These are phyloP conservation scores for Irpex sp. DNA, from an alignment of 1,284 basidiomycete genomes.

Conservation along the genomic window DNA sequence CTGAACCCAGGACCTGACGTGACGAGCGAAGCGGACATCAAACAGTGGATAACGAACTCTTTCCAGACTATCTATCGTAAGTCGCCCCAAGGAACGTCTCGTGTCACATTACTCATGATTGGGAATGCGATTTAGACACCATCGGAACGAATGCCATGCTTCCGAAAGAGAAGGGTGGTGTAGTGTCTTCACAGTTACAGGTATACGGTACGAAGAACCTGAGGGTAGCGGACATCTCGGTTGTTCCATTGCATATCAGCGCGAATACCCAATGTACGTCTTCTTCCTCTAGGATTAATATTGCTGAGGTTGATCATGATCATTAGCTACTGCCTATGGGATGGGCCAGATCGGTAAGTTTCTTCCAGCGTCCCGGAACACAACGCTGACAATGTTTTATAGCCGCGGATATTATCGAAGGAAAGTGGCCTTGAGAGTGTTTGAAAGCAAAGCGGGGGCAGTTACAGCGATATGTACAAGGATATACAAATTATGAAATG, in stretches of 20 bases:
- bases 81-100: not conserved
- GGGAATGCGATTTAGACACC: constrained; percentile 13
- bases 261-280: constrained; percentile 10
- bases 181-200: constrained; percentile 28
- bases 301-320: not conserved
- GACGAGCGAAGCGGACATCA: constrained; percentile 4
- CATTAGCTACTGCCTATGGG: not conserved
- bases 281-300: not conserved
- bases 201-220: constrained; percentile 27
- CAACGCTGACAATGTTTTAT: not conserved
- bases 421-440: not conserved
- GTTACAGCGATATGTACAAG: too few relatives aligned
- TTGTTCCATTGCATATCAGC: constrained; percentile 17
- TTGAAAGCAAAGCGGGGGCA: too few relatives aligned
- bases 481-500: too few relatives aligned
- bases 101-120: not conserved
- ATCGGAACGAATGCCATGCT: constrained; percentile 34
- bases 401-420: not conserved
- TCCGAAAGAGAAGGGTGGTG: constrained; percentile 44
- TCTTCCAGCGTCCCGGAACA: not conserved
- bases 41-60: not conserved
- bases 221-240: constrained; percentile 23
- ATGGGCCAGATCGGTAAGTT: not conserved
- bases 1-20: constrained; percentile 7
- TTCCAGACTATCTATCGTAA: constrained; percentile 3